Evolutionary conservation across 179 eudicot species (phyloP), one percentile per base, ranked within the genome.

Genomic region (Vitellaria paradoxa): DNA sequence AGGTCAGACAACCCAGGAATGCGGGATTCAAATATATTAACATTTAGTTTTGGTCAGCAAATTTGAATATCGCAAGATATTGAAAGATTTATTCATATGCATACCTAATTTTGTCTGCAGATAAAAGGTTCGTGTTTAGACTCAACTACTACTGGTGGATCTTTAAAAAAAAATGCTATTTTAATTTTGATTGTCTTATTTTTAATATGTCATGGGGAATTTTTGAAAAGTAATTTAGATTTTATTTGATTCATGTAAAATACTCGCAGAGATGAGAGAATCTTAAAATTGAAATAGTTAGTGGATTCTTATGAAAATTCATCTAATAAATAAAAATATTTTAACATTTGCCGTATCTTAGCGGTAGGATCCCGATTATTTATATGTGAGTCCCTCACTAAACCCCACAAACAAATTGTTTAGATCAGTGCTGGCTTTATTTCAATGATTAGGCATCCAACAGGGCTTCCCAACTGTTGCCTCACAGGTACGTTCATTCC

Each of bases 401-500:
- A 1, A 30, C 37, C 37, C 37, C 37, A 30, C 37, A 30, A 0
- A 30, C 37, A 2, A 30, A 30, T 30, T 30, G 37, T 2, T 30
- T 30, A 30, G 37, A 30, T 1, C 37, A 30, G 37, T 30, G 37
- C 37, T 30, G 37, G 1, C 37, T 2, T 30, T 30, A 30, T n/a
- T n/a, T n/a, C 60, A 24, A 70, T 52, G 73, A 70, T 70, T 70
- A 52, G 60, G 42, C 23, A 23, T 59, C 59, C 40, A 52, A 60
- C 45, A 9, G 47, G 60, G 73, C 73, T 49, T 70, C 73, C 59
- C 7, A 47, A n/a, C n/a, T n/a, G n/a, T n/a, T 70, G 74, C 74
- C 74, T 70, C 59, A 24, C 74, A 21, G 23, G 61, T 14, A 45
- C 4, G 37, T 20, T 68, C 18, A 47, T 46, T 65, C 7, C n/a